These are phyloP conservation scores for Endocarpon pusillum DNA, from an alignment of 495 filamentous ascomycete species.

Conservation along the genomic window DNA sequence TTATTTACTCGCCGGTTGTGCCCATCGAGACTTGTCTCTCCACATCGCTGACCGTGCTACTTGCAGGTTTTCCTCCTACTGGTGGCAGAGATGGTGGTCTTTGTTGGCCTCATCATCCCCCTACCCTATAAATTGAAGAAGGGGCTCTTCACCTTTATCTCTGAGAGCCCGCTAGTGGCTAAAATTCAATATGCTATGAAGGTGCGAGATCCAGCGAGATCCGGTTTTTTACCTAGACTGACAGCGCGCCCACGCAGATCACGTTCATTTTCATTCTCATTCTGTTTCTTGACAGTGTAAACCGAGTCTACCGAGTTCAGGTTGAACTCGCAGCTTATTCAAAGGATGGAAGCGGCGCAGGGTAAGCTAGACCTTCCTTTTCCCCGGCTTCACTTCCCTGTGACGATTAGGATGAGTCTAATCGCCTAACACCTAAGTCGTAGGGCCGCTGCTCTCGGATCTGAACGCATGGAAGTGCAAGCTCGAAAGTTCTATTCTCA, in stretches of 20 bases:
- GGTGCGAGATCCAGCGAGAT: constrained; percentile 37
- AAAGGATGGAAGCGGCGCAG: constrained; percentile 28
- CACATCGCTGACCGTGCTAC: constrained; percentile 3
- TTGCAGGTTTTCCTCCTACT: constrained; percentile 79
- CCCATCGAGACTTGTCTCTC: neutral
- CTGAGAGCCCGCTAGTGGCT: constrained; percentile 68
- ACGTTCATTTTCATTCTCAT: constrained; percentile 98
- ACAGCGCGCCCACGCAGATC: no score
- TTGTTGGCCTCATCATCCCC: constrained; percentile 81
- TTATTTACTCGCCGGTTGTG: constrained; percentile 21
- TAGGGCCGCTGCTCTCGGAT: constrained; percentile 60
- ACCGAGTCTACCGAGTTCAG: constrained; percentile 94
- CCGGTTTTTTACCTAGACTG: constrained; percentile 24
- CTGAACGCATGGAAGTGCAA: constrained; percentile 93
- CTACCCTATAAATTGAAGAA: constrained; percentile 74
- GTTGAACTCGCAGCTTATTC: constrained; percentile 54
- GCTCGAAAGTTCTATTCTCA: constrained; percentile 99
- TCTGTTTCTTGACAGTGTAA: constrained; percentile 95
- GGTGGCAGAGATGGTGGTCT: constrained; percentile 83
- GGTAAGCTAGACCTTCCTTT: constrained; percentile 24
- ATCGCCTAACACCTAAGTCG: no score
- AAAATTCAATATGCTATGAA: constrained; percentile 69
- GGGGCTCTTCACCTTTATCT: constrained; percentile 85
- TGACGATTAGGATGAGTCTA: no score
- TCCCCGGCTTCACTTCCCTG: neutral